These are phyloP conservation scores for Juncus inflexus DNA, from an alignment of 176 grass and related monocot species.

Conservation along the genomic window DNA sequence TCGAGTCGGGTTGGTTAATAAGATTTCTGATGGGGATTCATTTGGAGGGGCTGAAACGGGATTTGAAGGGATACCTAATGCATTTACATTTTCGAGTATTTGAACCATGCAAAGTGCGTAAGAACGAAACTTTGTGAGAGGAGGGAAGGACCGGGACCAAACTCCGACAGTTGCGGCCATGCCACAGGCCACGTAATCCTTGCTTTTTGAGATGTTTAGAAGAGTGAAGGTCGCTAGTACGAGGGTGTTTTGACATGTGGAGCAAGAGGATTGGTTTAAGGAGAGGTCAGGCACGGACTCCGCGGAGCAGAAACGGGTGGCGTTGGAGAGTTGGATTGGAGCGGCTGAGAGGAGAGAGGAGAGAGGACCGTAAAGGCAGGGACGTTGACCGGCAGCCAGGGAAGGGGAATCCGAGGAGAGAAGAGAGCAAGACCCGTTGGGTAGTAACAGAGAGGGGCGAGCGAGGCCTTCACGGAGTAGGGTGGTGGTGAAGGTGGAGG, in stretches of 20 bases:
- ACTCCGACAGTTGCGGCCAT: constrained; percentile 50
- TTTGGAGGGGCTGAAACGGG: constrained; percentile 26
- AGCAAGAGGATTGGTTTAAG: constrained; percentile 20
- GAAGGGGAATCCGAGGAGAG: constrained; percentile 8
- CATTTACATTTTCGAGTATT: constrained; percentile 61
- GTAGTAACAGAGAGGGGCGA: constrained; percentile 27
- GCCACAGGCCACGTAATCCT: constrained; percentile 70
- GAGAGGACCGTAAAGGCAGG: constrained; percentile 34
- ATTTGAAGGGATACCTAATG: constrained; percentile 52
- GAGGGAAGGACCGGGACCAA: constrained; percentile 39
- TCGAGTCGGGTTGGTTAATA: background rate
- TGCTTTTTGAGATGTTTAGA: constrained; percentile 31
- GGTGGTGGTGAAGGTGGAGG: constrained; percentile 27
- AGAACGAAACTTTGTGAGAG: constrained; percentile 27
- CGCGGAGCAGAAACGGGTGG: constrained; percentile 42
- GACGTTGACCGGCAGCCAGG: constrained; percentile 27
- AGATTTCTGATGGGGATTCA: background rate
- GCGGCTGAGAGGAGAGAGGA: constrained; percentile 21
- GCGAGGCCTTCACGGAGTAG: constrained; percentile 39
- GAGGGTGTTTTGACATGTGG: constrained; percentile 43
- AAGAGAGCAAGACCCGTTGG: constrained; percentile 42
- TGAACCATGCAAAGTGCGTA: constrained; percentile 61
- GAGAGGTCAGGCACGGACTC: constrained; percentile 14
- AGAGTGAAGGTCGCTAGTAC: constrained; percentile 40
- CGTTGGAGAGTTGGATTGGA: constrained; percentile 33